Percentiles rank a stretch among this genome's conserved stretches.
These are phyloP conservation scores for Gnomoniopsis smithogilvyi DNA, from an alignment of 2,329 filamentous ascomycete species.

Conservation along the genomic window DNA sequence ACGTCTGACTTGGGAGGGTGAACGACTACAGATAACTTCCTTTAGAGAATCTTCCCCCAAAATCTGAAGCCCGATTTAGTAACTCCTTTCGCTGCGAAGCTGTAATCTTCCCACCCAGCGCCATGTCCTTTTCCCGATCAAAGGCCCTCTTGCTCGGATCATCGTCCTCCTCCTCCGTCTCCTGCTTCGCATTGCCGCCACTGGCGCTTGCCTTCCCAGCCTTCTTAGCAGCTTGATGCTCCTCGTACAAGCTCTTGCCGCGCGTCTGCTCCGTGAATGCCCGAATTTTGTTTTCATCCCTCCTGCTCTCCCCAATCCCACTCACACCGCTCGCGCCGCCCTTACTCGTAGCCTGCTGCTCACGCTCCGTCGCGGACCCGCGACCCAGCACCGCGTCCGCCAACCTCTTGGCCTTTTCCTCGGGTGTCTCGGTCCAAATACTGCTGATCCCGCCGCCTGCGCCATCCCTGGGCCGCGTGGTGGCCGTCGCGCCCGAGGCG, in stretches of 20 bases:
- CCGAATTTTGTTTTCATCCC: conserved; percentile 51
- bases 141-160: conserved; percentile 88
- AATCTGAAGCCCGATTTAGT: conserved; percentile 74
- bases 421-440: conserved; percentile 89
- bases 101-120: conserved; percentile 67
- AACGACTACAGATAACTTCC: conserved; percentile 57
- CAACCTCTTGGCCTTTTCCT: conserved; percentile 78
- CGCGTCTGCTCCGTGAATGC: conserved; percentile 52
- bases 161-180: conserved; percentile 71
- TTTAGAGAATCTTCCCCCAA: conserved; percentile 76
- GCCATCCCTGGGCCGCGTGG: conserved; percentile 29
- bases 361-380: conserved; percentile 33
- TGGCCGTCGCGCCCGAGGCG: conserved; percentile 50
- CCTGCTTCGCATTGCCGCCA: conserved; percentile 26
- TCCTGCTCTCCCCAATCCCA: conserved; percentile 26
- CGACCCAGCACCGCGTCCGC: conserved; percentile 81
- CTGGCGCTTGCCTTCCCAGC: conserved; percentile 17
- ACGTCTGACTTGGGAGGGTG: too few relatives aligned
- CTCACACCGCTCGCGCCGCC: conserved; percentile 40
- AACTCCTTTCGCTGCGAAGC: conserved; percentile 73
- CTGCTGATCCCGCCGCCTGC: conserved; percentile 51
- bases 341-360: conserved; percentile 2
- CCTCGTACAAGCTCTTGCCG: conserved; percentile 57
- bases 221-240: conserved; percentile 45
- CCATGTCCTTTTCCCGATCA: conserved; percentile 93